Evolutionary conservation across 1,284 basidiomycete genomes (phyloP).

Genomic region (Apiotrichum gracile): DNA sequence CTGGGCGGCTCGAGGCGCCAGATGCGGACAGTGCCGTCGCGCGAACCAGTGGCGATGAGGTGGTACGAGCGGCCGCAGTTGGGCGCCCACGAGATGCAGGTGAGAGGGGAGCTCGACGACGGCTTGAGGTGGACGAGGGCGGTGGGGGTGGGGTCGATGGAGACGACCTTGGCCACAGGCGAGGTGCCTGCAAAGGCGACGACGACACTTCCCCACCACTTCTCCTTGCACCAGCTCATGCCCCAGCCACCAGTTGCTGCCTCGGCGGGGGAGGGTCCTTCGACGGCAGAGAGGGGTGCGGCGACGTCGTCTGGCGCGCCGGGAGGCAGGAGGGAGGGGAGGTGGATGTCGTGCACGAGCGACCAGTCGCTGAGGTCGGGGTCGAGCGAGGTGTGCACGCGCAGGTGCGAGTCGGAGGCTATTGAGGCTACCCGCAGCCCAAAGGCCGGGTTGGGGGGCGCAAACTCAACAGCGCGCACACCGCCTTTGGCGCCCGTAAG

Average conservation of each 20-base stretch:
- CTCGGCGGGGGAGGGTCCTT: constrained; percentile 21
- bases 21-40: constrained; percentile 79
- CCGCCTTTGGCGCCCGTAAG: constrained; percentile 77
- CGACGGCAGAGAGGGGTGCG: not conserved
- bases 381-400: constrained; percentile 85
- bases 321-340: constrained; percentile 51
- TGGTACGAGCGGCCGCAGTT: constrained; percentile 86
- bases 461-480: constrained; percentile 75
- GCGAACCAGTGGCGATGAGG: constrained; percentile 76
- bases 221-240: constrained; percentile 87
- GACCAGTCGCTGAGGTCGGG: constrained; percentile 74
- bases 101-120: constrained; percentile 52
- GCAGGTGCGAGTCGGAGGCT: constrained; percentile 73
- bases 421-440: constrained; percentile 82
- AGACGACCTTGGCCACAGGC: constrained; percentile 62
- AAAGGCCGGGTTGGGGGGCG: constrained; percentile 63
- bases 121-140: constrained; percentile 40
- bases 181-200: constrained; percentile 66
- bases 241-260: constrained; percentile 82
- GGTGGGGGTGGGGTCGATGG: constrained; percentile 47
- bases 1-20: constrained; percentile 62
- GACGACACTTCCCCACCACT: constrained; percentile 84
- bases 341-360: constrained; percentile 69
- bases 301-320: constrained; percentile 1
- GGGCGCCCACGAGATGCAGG: constrained; percentile 81